Base-by-base conservation (phyloP, 768 basidiomycete genomes). In the Auriscalpium microsporum region DNA sequence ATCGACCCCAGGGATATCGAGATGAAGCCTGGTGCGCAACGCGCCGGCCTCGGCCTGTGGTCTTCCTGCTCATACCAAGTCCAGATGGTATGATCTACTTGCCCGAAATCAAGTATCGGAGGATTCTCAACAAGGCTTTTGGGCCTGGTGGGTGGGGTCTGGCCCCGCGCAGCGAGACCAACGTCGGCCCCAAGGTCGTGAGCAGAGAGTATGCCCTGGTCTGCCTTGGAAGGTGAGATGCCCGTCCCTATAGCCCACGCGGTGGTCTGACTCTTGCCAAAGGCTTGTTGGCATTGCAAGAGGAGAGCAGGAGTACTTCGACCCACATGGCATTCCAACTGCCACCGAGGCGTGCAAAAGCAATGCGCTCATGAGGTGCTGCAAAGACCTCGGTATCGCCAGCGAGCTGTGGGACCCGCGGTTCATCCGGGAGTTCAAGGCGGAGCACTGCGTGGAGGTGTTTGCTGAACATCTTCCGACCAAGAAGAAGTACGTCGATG, bases 321-420 rank as follows among this genome's bases (percentile, higher is more conserved):
- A 94, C 64, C 86, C 89, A 8, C 78, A 80, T 0, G 92, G 93
- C 13, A 83, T 98, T 50, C 82, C 95, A 2, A 98, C 95, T 0
- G 95, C 95, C 0, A 90, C 88, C 0, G 95, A 98, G 68, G 92
- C 86, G 0, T 91, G 88, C 73, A 98, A 97, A 71, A 92, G 90
- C 66, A 98, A 98, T 60, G 95, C 95, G 0, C 75, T 98, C 34
- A 96, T 97, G 94, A 77, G 95, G 35, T 97, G 95, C 69, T 94
- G 91, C 73, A 98, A 98, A 67, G 95, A 98, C 66, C 73, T 98
- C 42, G 95, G 95, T 10, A 78, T 98, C 62, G 95, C 95, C 0
- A 94, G 92, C 68, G 95, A 97, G 71, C 82, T 98, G 21, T 97
- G 95, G 94, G 95, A 98, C 66, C 95, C 95, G 23, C 84, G 88